Evolutionary conservation across 2,329 filamentous ascomycete species (phyloP).

Genomic region (Cordyceps militaris): DNA sequence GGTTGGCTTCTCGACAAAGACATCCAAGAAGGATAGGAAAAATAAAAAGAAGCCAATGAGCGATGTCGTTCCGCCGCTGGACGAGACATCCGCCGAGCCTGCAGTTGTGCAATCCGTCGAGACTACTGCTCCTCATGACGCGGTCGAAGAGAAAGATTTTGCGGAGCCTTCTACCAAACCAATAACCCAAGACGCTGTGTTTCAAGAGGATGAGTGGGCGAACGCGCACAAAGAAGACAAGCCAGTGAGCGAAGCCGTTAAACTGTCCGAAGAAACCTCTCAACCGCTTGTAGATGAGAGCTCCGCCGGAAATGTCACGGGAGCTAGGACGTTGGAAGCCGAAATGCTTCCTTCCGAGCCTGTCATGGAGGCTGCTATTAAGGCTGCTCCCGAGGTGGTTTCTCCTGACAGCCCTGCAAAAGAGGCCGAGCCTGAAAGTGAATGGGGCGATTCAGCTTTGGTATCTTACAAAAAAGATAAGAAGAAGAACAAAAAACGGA

Average conservation of each 20-base stretch:
- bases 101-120: background rate
- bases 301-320: background rate
- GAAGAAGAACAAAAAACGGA: constrained; percentile 19
- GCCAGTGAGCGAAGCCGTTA: background rate
- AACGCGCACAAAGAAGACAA: constrained; percentile 19
- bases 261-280: background rate
- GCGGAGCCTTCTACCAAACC: constrained; percentile 8
- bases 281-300: background rate
- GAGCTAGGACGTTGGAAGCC: background rate
- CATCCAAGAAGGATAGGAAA: constrained; percentile 25
- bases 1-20: background rate
- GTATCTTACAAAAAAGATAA: constrained; percentile 26
- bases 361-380: no score
- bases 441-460: constrained; percentile 23
- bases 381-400: background rate
- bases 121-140: background rate
- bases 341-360: background rate
- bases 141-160: background rate
- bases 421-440: constrained; percentile 20
- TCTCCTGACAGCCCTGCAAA: background rate
- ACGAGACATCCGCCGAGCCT: background rate
- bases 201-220: constrained; percentile 8
- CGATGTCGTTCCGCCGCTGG: constrained; percentile 2
- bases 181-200: constrained; percentile 16
- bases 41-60: constrained; percentile 23